These are phyloP conservation scores for Sporothrix variecibatus DNA, from an alignment of 2,329 filamentous ascomycete species.

Conservation along the genomic window DNA sequence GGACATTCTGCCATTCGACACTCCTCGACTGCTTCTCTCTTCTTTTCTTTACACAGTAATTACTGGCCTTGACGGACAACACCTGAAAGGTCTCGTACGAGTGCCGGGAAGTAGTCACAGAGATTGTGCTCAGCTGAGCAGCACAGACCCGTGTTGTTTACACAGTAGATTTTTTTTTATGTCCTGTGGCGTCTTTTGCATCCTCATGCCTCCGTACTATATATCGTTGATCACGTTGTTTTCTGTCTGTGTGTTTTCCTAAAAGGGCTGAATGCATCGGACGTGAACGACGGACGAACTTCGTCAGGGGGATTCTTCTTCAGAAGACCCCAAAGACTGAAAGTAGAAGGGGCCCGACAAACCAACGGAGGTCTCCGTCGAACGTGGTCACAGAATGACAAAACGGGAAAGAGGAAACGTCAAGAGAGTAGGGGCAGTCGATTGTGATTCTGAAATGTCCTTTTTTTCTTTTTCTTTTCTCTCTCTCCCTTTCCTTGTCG, in stretches of 20 bases:
- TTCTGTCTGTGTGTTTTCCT: neutral
- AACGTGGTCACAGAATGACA: neutral
- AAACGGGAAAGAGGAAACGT: neutral
- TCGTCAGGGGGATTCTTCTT: neutral
- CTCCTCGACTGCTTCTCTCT: neutral
- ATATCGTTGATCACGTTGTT: neutral
- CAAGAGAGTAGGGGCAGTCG: neutral
- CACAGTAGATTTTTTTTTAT: no score
- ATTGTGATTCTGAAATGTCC: neutral
- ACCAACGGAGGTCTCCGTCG: neutral
- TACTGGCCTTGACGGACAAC: neutral
- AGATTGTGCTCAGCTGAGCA: neutral
- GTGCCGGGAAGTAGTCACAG: neutral
- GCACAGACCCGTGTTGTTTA: slow-evolving; percentile 1
- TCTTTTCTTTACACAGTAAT: neutral
- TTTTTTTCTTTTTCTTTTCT: neutral
- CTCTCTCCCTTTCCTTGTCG: neutral
- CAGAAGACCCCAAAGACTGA: neutral
- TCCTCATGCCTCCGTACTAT: no score
- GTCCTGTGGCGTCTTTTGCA: neutral
- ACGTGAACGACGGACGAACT: neutral
- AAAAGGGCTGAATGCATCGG: neutral
- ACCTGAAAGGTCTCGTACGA: slow-evolving; percentile 8
- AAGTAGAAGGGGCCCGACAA: neutral
- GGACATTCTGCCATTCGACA: neutral